Evolutionary conservation across 768 basidiomycete genomes (phyloP), one percentile per base, ranked within the genome.

Genomic region (Rhizopogon salebrosus): DNA sequence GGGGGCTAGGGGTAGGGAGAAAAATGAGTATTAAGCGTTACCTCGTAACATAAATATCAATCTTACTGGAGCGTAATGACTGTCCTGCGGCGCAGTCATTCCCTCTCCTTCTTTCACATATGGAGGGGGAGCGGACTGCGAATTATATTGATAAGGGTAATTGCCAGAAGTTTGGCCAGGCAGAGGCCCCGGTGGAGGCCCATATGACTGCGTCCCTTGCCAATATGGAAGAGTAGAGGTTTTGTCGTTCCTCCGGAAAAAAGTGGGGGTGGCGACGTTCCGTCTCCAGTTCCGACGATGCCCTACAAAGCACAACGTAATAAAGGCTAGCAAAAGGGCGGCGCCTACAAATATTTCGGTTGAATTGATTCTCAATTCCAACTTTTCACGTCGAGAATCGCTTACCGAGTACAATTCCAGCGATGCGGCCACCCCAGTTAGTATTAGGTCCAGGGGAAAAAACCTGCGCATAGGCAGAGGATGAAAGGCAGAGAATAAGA

Each of bases 351-450:
- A 53, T 40, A 4, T 40, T 31, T 49, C 22, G 16, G 14, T 41
- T 24, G n/a, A 22, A n/a, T n/a, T 24, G 5, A n/a, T 20, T 3
- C 18, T 16, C 7, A n/a, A 8, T 27, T n/a, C 29, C 23, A 16
- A 16, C n/a, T 29, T 42, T 3, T 22, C n/a, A 10, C 16, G 13
- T 9, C 6, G 31, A 1, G 6, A 29, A 3, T 2, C 10, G 24
- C 64, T 18, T 6, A 69, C 66, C 68, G 40, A 67, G 7, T 13
- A 59, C 57, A 4, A 68, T 41, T 11, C 60, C 66, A 16, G 29
- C 60, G 51, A 67, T 64, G 20, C 67, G 62, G 4, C 53, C 63
- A 37, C 31, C 14, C 24, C 48, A 38, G 24, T 57, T 51, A 31
- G 43, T 20, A 48, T 54, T 58, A 52, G 54, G 26, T 51, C 49